Evolutionary conservation across 305 asterid genomes (phyloP).

Genomic region (Stenogyne calaminthoides): DNA sequence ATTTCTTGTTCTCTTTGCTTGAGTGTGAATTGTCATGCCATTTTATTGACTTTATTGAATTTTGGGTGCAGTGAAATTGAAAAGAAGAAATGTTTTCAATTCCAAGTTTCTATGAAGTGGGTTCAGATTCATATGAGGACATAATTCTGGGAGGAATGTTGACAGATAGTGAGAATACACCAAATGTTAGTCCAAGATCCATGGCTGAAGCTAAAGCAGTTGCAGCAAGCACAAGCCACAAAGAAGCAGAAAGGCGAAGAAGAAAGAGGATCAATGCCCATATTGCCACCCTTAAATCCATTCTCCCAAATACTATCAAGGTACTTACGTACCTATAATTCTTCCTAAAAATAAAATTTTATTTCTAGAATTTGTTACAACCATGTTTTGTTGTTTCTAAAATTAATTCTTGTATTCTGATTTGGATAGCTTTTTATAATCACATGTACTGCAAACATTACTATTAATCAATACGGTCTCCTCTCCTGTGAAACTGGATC

Average conservation of each 20-base stretch:
- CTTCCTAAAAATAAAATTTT: no score
- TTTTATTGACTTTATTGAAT: slow-evolving; percentile 22
- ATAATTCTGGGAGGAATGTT: slow-evolving; percentile 44
- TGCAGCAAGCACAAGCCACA: slow-evolving; percentile 76
- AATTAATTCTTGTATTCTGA: background rate
- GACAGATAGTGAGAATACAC: slow-evolving; percentile 34
- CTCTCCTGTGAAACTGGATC: no score
- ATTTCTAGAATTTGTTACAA: no score
- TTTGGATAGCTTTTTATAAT: no score
- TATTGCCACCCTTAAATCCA: slow-evolving; percentile 74
- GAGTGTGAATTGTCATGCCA: background rate
- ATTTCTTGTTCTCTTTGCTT: no score
- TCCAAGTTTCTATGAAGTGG: slow-evolving; percentile 52
- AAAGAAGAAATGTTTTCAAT: slow-evolving; percentile 45
- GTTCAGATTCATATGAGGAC: slow-evolving; percentile 43
- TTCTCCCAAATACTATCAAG: slow-evolving; percentile 76
- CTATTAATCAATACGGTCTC: no score
- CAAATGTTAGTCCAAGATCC: slow-evolving; percentile 45
- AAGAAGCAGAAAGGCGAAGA: slow-evolving; percentile 81
- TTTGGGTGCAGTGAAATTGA: slow-evolving; percentile 8
- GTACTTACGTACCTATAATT: slow-evolving; percentile 22
- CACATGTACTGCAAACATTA: no score
- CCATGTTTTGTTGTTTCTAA: background rate
- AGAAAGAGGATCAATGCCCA: slow-evolving; percentile 80
- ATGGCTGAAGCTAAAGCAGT: slow-evolving; percentile 67